Conservation (phyloP, 805 yeast genomes). For the Yueomyces sp. region DNA sequence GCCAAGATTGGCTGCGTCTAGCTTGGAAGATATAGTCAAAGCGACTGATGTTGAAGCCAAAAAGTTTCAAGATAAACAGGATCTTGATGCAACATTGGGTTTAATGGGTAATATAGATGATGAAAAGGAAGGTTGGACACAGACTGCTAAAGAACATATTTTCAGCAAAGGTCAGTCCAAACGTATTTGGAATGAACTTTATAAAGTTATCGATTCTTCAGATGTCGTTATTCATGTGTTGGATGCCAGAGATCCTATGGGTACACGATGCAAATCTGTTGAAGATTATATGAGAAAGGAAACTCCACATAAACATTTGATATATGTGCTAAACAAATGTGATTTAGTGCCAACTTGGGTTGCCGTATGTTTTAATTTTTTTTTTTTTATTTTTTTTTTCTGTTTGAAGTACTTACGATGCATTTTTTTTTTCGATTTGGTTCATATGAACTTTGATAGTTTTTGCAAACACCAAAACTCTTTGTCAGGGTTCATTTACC, state of each 20-base stretch:
- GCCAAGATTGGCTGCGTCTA: slow-evolving; percentile 68
- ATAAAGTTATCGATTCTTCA: slow-evolving; percentile 93
- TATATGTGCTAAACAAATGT: slow-evolving; percentile 90
- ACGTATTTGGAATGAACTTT: slow-evolving; percentile 96
- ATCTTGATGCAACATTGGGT: slow-evolving; percentile 62
- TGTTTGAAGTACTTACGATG: too few species aligned
- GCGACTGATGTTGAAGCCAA: slow-evolving; percentile 43
- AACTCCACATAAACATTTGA: slow-evolving; percentile 92
- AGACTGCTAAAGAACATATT: slow-evolving; percentile 89
- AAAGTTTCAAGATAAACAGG: slow-evolving; percentile 59
- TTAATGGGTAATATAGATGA: slow-evolving; percentile 51
- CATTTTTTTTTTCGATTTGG: too few species aligned
- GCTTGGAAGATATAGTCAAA: slow-evolving; percentile 64
- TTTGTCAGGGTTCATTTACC: slow-evolving; percentile 59
- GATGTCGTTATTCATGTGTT: slow-evolving; percentile 94
- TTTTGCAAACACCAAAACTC: slow-evolving; percentile 50
- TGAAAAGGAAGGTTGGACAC: slow-evolving; percentile 68
- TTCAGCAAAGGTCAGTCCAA: slow-evolving; percentile 96
- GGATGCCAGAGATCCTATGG: slow-evolving; percentile 95
- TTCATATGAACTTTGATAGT: too few species aligned
- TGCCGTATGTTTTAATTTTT: slow-evolving; percentile 62
- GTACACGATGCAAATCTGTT: slow-evolving; percentile 87
- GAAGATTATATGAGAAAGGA: slow-evolving; percentile 88
- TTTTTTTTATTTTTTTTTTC: slow-evolving; percentile 1
- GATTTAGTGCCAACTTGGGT: slow-evolving; percentile 99